A percentile compares a stretch with the other conserved stretches of the same genome.
These are phyloP conservation scores for Schizosaccharomyces versatilis DNA, from an alignment of 1,139 yeast species.

Conservation along the genomic window DNA sequence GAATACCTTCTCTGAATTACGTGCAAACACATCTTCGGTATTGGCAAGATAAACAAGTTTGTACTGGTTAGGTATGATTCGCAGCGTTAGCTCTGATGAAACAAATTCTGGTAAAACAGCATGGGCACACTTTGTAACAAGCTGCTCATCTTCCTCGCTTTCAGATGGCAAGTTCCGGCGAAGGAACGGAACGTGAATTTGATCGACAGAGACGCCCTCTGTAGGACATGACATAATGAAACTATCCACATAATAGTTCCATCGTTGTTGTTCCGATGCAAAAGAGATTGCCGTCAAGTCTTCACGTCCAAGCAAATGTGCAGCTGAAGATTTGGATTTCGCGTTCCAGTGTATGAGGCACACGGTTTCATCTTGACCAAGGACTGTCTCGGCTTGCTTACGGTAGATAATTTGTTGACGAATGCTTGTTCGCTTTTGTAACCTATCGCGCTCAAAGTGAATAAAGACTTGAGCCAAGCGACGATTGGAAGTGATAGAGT, in stretches of 20 bases:
- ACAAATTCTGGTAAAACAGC: slow-evolving; percentile 6
- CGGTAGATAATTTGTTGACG: slow-evolving; percentile 79
- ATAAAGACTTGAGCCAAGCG: slow-evolving; percentile 63
- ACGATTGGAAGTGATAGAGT: slow-evolving; percentile 53
- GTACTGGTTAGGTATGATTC: slow-evolving; percentile 59
- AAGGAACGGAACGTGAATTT: slow-evolving; percentile 50
- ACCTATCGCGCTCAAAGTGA: slow-evolving; percentile 63
- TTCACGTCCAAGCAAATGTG: slow-evolving; percentile 70
- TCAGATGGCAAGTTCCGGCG: slow-evolving; percentile 32
- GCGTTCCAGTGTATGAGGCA: slow-evolving; percentile 60
- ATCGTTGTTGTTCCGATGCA: slow-evolving; percentile 51
- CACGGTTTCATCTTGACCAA: slow-evolving; percentile 75
- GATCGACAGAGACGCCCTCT: slow-evolving; percentile 80
- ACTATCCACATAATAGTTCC: slow-evolving; percentile 83
- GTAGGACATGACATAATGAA: slow-evolving; percentile 91
- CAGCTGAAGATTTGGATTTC: slow-evolving; percentile 30
- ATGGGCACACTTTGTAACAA: slow-evolving; percentile 12
- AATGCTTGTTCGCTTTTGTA: slow-evolving; percentile 32
- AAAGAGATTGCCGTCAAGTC: slow-evolving; percentile 70
- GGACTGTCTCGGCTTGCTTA: slow-evolving; percentile 60
- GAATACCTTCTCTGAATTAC: slow-evolving; percentile 9
- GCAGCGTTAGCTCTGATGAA: slow-evolving; percentile 46
- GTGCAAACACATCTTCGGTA: slow-evolving; percentile 56
- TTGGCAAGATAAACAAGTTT: slow-evolving; percentile 58
- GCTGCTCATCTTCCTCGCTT: slow-evolving; percentile 18